A percentile compares a stretch with the other conserved stretches of the same genome.
These are phyloP conservation scores for Psilocybe azurescens DNA, from an alignment of 768 basidiomycete species.

Conservation along the genomic window DNA sequence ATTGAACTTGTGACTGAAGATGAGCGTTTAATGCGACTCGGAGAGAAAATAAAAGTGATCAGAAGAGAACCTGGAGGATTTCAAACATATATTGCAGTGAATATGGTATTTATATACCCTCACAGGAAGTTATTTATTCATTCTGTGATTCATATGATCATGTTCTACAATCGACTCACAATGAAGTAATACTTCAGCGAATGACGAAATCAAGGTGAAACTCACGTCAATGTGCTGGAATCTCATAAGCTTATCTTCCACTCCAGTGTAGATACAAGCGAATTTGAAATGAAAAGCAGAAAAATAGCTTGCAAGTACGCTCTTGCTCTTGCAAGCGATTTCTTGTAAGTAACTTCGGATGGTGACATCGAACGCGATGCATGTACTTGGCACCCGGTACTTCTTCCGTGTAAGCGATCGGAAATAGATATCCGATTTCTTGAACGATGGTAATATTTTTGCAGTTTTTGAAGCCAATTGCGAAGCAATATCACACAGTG, in stretches of 20 bases:
- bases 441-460: too few species aligned
- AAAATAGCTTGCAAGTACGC: neutral
- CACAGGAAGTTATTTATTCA: neutral
- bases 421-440: too few species aligned
- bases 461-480: too few species aligned
- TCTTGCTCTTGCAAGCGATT: neutral
- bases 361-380: neutral
- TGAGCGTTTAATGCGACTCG: too few species aligned
- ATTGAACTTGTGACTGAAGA: neutral
- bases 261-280: too few species aligned
- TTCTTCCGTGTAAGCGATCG: neutral
- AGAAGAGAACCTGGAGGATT: too few species aligned
- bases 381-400: neutral
- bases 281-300: too few species aligned
- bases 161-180: neutral
- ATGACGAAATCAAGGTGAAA: neutral
- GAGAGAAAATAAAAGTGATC: neutral
- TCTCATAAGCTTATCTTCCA: neutral
- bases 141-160: neutral
- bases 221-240: neutral
- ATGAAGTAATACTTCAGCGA: neutral
- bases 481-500: too few species aligned
- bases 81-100: too few species aligned
- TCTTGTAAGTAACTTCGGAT: neutral
- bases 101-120: neutral